phyloP scores from a whole-genome alignment of 805 yeast species.

The Zygosaccharomyces pseudorouxii region DNA sequence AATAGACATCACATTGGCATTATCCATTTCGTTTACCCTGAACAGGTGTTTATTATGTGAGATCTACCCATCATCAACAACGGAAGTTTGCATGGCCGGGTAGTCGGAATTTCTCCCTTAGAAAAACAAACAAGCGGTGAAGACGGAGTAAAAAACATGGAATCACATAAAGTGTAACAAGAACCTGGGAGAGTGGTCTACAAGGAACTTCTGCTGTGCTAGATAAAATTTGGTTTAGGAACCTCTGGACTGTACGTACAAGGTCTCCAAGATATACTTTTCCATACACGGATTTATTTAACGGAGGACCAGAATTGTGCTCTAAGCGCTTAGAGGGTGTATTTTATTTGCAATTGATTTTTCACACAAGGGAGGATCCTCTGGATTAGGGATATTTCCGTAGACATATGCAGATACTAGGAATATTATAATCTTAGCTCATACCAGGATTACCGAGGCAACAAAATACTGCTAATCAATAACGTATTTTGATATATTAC shows the following conservation, averaged over 20 bases:
- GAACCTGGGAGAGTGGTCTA: neutral
- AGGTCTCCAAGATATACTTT: neutral
- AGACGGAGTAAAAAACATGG: neutral
- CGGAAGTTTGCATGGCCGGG: neutral
- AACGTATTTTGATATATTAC: too few relatives aligned
- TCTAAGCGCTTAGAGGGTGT: slow-evolving; percentile 4
- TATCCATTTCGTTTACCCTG: neutral
- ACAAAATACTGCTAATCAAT: neutral
- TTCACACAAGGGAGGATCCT: neutral
- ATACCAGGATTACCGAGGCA: neutral
- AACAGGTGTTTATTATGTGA: neutral
- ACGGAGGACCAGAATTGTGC: neutral
- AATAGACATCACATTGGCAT: neutral
- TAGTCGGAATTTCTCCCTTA: neutral
- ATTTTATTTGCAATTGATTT: neutral
- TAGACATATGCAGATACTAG: neutral
- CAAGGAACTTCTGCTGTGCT: neutral
- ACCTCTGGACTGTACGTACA: too few relatives aligned
- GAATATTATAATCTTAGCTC: neutral
- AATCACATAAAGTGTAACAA: neutral
- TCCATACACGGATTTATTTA: neutral
- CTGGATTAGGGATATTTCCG: neutral
- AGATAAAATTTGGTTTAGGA: neutral
- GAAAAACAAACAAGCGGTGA: neutral
- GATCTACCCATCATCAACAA: neutral